Evolutionary conservation across 768 basidiomycete genomes (phyloP), one percentile per base, ranked within the genome.

Genomic region (Tephrocybe sp.): DNA sequence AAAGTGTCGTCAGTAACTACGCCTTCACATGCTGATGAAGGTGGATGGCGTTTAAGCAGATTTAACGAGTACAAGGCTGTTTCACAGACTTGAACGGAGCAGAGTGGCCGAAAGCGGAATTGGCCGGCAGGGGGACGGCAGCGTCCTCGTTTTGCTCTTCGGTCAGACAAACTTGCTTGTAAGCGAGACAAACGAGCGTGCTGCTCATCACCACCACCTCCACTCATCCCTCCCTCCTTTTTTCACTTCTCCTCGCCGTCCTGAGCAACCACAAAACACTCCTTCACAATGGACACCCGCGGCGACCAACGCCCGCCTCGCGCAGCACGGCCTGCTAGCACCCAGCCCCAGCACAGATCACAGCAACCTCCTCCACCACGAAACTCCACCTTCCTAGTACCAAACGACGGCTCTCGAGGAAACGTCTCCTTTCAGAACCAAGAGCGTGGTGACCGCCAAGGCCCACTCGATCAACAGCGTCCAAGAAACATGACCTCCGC

Each of bases 381-480:
- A 49, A 55, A 67, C 31, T 66, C 69, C 3, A 60, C 64, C n/a
- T 63, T 69, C 38, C 56, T 65, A n/a, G n/a, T n/a, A 27, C 69
- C 66, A 25, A 64, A 56, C 50, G 70, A 74, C 30, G 59, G 64
- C 48, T 54, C 67, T n/a, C 66, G 70, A 56, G 63, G 71, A 37
- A 77, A 73, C 56, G 83, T 91, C 21, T 84, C 84, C 29, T 91
- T 91, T 62, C 83, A 84, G 65, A 75, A 73, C 47, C 72, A 56
- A 15, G 88, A 91, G 63, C 78, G 76, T 61, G 88, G 88, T 41
- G 87, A 88, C 68, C 78, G 87, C 47, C 74, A 71, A 19, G 74
- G 70, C 6, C 68, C 75, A 11, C 68, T 88, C 27, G 85, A 85
- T 61, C 70, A 73, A n/a, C 67, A 72, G 18, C 78, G 79, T 12